Evolutionary conservation across 352 stramenopile species (phyloP), one percentile per base, ranked within the genome.

Genomic region (Globisporangium uncinulatum): DNA sequence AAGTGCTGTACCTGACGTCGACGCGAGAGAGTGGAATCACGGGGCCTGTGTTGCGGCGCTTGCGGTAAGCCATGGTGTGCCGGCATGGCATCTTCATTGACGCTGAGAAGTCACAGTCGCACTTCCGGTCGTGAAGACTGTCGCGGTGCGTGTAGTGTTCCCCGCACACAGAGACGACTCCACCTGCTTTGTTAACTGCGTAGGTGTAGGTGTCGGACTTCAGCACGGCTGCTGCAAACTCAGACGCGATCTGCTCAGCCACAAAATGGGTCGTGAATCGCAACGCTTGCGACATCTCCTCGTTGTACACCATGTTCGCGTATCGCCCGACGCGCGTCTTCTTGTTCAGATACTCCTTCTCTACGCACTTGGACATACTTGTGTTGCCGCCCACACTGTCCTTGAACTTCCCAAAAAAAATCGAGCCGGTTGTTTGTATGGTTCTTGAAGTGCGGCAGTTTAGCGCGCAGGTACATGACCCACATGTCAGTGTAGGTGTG

Each of bases 401-500:
- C 36, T 51, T 57, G 4, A 56, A 54, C 53, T 62, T 65, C 5
- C 50, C 57, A 4, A 65, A 62, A 11, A 61, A 65, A 14, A 31
- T 63, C 63, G 3, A 70, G 21, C 4, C 36, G 3, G 47, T 67
- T 65, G 54, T 67, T 65, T 0, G 67, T 71, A 21, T 67, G 41
- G 0, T 59, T 61, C 14, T 52, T 52, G 39, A 69, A 65, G 56
- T 71, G 51, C 0, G 59, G 63, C 0, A 67, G 45, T 3, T 59
- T 32, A 14, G 49, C 46, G 3, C 53, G 49, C 0, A 11, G n/a
- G n/a, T 57, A 8, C 51, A 67, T 43, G 4, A 71, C 63, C 61
- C 63, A 74, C 57, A 67, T 69, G 4, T 69, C 60, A 7, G 51
- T 13, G 21, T 54, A 71, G 0, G n/a, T 54, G 41, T 67, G 37